Evolutionary conservation across 1,139 yeast species (phyloP).

Genomic region (Pichia sp.): DNA sequence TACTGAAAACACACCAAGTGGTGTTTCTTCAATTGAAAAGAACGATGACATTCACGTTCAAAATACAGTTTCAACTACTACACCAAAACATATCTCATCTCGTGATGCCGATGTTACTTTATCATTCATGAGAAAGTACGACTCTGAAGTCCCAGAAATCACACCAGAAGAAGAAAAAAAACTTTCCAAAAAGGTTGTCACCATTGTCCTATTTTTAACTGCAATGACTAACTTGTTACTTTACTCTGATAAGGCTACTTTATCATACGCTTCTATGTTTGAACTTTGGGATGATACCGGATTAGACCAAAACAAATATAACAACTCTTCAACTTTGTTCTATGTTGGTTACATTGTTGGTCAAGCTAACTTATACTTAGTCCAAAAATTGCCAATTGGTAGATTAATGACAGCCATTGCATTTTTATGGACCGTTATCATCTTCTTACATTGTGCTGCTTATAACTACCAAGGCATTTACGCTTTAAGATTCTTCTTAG

Average conservation of each 20-base stretch:
- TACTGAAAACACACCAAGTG: neutral
- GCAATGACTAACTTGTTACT: constrained; percentile 35
- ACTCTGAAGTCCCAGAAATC: constrained; percentile 29
- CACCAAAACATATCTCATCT: constrained; percentile 17
- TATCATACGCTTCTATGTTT: constrained; percentile 44
- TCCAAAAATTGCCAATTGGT: constrained; percentile 38
- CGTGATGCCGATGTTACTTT: constrained; percentile 38
- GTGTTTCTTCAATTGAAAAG: neutral
- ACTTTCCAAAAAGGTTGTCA: constrained; percentile 31
- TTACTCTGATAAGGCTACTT: constrained; percentile 45
- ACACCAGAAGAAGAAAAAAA: constrained; percentile 34
- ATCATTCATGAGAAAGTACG: constrained; percentile 33
- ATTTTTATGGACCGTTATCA: constrained; percentile 34
- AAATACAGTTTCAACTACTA: constrained; percentile 26
- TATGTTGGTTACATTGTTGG: constrained; percentile 44
- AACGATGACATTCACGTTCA: neutral
- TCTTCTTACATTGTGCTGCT: constrained; percentile 35
- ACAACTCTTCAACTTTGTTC: constrained; percentile 42
- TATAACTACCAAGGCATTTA: constrained; percentile 35
- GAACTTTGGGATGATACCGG: constrained; percentile 46
- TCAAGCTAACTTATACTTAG: constrained; percentile 31
- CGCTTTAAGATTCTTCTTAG: constrained; percentile 36
- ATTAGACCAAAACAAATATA: constrained; percentile 34
- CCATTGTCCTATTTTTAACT: constrained; percentile 33
- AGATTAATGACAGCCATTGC: constrained; percentile 31